These are phyloP conservation scores for Orbilia quercus DNA, from an alignment of 2,329 filamentous ascomycete species.

Conservation along the genomic window DNA sequence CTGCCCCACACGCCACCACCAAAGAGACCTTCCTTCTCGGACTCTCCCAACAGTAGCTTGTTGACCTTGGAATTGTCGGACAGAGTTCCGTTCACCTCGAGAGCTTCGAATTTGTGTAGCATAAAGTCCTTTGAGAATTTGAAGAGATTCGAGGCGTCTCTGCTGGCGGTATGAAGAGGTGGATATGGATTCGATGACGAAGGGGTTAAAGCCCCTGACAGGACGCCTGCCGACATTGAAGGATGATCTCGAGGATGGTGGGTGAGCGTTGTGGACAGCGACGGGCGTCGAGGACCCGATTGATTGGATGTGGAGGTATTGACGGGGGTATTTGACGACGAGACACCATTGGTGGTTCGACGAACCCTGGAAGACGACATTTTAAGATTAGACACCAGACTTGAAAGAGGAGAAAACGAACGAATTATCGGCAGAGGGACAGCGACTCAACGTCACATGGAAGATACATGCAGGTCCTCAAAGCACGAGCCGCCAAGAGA, in stretches of 20 bases:
- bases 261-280: constrained; percentile 61
- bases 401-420: background rate
- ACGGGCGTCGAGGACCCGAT: constrained; percentile 58
- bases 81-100: constrained; percentile 50
- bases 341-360: constrained; percentile 50
- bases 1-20: constrained; percentile 37
- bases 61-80: constrained; percentile 34
- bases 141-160: constrained; percentile 55
- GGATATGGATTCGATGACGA: constrained; percentile 59
- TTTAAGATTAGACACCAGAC: constrained; percentile 27
- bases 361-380: constrained; percentile 34
- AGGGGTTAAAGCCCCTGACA: constrained; percentile 57
- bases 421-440: constrained; percentile 15
- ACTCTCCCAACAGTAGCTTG: constrained; percentile 84
- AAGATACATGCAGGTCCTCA: constrained; percentile 11
- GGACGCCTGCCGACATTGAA: constrained; percentile 24
- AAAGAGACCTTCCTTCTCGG: constrained; percentile 70
- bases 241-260: constrained; percentile 58
- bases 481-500: background rate
- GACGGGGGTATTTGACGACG: constrained; percentile 38
- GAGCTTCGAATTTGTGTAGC: constrained; percentile 58
- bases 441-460: constrained; percentile 12
- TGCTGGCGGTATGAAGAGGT: constrained; percentile 57
- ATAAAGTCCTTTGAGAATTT: constrained; percentile 59
- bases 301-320: constrained; percentile 55